Conservation (phyloP, 2,329 filamentous ascomycete species). For the Aspergillus bombycis region DNA sequence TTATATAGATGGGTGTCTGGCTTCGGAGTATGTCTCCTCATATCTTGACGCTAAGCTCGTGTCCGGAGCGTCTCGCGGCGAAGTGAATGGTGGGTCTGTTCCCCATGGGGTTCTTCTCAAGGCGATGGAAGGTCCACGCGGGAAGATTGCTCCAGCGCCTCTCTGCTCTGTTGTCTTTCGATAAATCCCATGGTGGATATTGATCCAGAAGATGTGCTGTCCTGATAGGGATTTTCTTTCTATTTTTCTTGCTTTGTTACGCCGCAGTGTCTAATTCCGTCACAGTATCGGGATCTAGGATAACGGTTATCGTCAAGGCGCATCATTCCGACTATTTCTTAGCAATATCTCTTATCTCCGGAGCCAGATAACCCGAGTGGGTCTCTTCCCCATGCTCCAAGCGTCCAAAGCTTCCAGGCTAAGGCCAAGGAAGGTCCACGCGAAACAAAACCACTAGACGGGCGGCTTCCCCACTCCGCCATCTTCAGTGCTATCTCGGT, state of each 20-base stretch:
- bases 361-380: neutral
- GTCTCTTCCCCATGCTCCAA: neutral
- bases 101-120: constrained; percentile 5
- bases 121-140: constrained; percentile 19
- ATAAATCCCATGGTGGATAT: neutral
- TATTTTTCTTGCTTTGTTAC: neutral
- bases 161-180: too few species aligned
- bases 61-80: neutral
- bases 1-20: neutral
- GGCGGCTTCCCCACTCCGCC: neutral
- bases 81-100: constrained; percentile 2
- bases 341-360: neutral
- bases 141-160: neutral
- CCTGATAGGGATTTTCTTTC: neutral
- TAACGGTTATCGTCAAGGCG: too few species aligned
- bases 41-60: constrained; percentile 9
- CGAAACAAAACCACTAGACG: neutral
- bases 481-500: neutral
- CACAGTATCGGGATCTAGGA: neutral
- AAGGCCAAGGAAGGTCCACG: constrained; percentile 6
- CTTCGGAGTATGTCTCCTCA: neutral
- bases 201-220: neutral
- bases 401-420: neutral
- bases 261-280: neutral
- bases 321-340: too few species aligned